These are phyloP conservation scores for Dioszegia crocea DNA, from an alignment of 768 basidiomycete species.

Conservation along the genomic window DNA sequence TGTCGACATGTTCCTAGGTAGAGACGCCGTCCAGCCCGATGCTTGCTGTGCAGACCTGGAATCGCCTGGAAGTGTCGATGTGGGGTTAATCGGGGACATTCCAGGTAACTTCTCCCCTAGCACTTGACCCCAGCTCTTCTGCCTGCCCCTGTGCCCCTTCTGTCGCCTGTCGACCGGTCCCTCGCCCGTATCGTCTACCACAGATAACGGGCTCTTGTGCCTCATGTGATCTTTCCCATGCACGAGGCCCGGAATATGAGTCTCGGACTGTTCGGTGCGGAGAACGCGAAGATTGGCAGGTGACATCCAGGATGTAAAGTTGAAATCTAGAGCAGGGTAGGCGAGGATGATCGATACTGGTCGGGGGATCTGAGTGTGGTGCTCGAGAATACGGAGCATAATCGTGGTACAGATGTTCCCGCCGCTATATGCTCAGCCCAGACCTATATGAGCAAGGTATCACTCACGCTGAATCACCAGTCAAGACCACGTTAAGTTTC, in stretches of 20 bases:
- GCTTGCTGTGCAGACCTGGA: neutral
- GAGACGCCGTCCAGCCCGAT: conserved; percentile 18
- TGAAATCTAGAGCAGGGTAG: conserved; percentile 93
- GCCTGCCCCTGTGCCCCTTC: conserved; percentile 15
- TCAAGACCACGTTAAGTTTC: conserved; percentile 69
- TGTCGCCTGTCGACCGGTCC: conserved; percentile 47
- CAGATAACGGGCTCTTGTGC: conserved; percentile 83
- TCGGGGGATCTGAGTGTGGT: conserved; percentile 57
- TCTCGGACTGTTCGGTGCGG: conserved; percentile 78
- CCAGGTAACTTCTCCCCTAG: conserved; percentile 28
- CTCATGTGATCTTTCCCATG: conserved; percentile 82
- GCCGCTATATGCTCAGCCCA: conserved; percentile 57
- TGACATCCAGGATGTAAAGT: conserved; percentile 87
- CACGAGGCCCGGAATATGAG: conserved; percentile 68
- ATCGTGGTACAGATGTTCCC: conserved; percentile 80
- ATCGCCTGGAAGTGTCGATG: neutral
- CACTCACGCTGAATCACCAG: conserved; percentile 95
- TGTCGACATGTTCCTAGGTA: conserved; percentile 35
- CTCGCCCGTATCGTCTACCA: conserved; percentile 64
- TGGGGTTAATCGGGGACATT: neutral
- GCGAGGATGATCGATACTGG: conserved; percentile 81
- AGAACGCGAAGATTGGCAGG: conserved; percentile 74
- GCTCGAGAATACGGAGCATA: conserved; percentile 78
- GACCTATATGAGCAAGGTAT: neutral
- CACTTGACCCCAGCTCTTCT: conserved; percentile 55